Conservation (phyloP, 2,329 filamentous ascomycete genomes). For the Botrytis fabae region DNA sequence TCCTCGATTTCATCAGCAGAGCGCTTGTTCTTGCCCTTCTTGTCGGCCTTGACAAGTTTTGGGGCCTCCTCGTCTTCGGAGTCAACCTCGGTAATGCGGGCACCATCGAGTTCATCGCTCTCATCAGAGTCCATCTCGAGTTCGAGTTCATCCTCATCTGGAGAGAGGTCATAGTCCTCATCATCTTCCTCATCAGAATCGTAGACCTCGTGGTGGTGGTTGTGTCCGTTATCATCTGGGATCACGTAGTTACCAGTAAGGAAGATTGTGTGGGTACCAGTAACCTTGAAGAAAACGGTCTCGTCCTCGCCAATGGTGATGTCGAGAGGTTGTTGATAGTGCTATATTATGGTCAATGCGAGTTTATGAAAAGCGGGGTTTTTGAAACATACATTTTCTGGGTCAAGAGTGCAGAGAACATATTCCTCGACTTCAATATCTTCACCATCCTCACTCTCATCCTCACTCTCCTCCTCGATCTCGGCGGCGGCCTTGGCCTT, state of each 20-base stretch:
- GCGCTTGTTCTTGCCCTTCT: constrained; percentile 86
- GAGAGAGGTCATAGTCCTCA: constrained; percentile 78
- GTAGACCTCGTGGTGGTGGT: constrained; percentile 59
- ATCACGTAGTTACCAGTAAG: constrained; percentile 96
- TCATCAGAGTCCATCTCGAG: constrained; percentile 57
- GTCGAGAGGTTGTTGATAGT: constrained; percentile 93
- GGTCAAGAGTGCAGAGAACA: constrained; percentile 93
- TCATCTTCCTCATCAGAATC: constrained; percentile 64
- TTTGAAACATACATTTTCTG: constrained; percentile 69
- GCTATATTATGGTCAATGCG: constrained; percentile 53
- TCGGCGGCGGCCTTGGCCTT: constrained; percentile 64
- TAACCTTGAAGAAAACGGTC: constrained; percentile 87
- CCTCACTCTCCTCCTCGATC: constrained; percentile 51
- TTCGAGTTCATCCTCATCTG: constrained; percentile 75
- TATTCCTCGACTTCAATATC: constrained; percentile 78
- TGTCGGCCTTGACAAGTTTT: constrained; percentile 51
- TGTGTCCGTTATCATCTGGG: constrained; percentile 57
- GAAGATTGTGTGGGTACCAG: constrained; percentile 85
- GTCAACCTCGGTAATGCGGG: constrained; percentile 80
- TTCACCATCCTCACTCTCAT: constrained; percentile 61
- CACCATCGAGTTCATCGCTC: constrained; percentile 76
- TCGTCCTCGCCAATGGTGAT: constrained; percentile 89
- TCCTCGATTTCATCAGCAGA: constrained; percentile 70
- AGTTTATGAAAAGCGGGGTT: not conserved
- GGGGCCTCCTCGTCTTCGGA: constrained; percentile 74